A percentile compares a stretch with the other conserved stretches of the same genome.
Conservation (phyloP, 371 early-diverging fungal genomes). For the Nosema muscidifuracis region DNA sequence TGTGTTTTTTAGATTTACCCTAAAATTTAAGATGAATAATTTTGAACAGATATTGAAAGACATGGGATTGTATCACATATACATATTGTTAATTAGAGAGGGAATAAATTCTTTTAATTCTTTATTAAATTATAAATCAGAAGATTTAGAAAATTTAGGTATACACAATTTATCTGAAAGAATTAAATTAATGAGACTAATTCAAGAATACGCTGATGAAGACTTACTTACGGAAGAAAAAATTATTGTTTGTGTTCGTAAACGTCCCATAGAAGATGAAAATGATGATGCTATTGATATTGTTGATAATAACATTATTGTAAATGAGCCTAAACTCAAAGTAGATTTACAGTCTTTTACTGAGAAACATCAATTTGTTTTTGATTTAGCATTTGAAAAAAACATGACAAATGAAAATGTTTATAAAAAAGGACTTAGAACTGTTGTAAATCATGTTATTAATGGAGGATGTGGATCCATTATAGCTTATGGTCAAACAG, state of each 20-base stretch:
- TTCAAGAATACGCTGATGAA: not conserved
- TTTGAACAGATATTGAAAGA: not conserved
- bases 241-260: conserved; percentile 55
- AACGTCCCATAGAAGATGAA: conserved; percentile 37
- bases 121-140: not conserved
- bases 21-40: not conserved
- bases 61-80: not conserved
- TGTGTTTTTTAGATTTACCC: not conserved
- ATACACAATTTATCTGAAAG: not conserved
- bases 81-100: not conserved
- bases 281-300: conserved; percentile 36
- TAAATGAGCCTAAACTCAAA: conserved; percentile 67
- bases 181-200: not conserved
- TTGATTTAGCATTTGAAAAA: conserved; percentile 87
- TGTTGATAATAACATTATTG: conserved; percentile 25
- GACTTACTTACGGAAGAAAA: conserved; percentile 5
- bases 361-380: conserved; percentile 80
- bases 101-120: not conserved
- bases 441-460: conserved; percentile 83
- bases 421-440: conserved; percentile 77
- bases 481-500: conserved; percentile 96
- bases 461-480: conserved; percentile 89
- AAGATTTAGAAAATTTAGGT: not conserved
- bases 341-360: conserved; percentile 78
- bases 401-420: conserved; percentile 73